Base-by-base conservation (phyloP, 2,329 filamentous ascomycete species). In the Plenodomus biglobosus region DNA sequence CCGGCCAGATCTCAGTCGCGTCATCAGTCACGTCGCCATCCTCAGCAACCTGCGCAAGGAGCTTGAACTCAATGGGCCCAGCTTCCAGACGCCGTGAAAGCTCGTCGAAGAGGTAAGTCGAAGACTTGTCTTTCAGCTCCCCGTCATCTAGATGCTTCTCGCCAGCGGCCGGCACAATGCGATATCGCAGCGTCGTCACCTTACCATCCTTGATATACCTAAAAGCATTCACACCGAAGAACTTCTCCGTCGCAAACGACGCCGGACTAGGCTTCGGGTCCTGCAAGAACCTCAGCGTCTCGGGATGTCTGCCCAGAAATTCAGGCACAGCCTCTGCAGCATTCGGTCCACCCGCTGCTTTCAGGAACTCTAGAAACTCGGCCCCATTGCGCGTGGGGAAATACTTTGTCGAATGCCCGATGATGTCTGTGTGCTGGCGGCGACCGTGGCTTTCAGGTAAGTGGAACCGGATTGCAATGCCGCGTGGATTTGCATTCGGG, bases 341-440 rank as follows among this genome's bases (percentile, higher is more conserved):
- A 40, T 64, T 50, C 5, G 71, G 72, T 10, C 66, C 64, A 0
- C 62, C 70, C 8, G 58, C 59, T 0, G 77, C 74, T n/a, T 62
- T 55, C 24, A 83, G 69, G 41, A 83, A 72, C 8, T 72, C 71
- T 1, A 82, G 72, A 39, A 82, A 80, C n/a, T 77, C 78, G 13
- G 74, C 78, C 13, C 80, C 80, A 0, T 77, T 81, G 30, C 74
- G 70, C 0, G 73, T 74, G 0, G 81, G 80, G 64, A 84, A 83
- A 62, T 72, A 75, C 2, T 75, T 71, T 1, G 77, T 78, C 1
- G 75, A 78, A 65, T 84, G 80, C 0, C 73, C 65, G 42, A 84
- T 69, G 55, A 84, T 78, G 58, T 85, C 81, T 1, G 80, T 83
- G 65, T 84, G 81, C 17, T 72, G 64, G 13, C 74, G 58, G 61